Percentiles rank a stretch among this genome's conserved stretches.
Evolutionary conservation across 2,329 filamentous ascomycete genomes (phyloP).

Genomic region (Fusarium sacchari): DNA sequence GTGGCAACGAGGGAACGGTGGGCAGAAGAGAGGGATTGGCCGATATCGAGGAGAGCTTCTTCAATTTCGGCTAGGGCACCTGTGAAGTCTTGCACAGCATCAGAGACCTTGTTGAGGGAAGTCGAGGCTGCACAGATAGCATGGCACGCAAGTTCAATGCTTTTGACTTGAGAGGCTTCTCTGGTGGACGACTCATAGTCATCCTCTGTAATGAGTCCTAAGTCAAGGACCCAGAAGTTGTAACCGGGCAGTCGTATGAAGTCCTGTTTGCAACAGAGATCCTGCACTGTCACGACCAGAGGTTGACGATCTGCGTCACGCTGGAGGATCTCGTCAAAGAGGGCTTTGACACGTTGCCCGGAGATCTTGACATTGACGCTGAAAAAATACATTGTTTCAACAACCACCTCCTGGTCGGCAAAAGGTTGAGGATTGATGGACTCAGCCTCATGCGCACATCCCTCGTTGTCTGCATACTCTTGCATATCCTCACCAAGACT

Average conservation of each 20-base stretch:
- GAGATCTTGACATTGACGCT: not conserved
- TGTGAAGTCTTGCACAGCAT: not conserved
- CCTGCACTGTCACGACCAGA: not conserved
- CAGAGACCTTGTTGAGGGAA: not conserved
- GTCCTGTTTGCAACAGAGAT: not conserved
- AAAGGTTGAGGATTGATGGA: not conserved
- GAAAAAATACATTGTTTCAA: not conserved
- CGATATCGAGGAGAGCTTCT: not conserved
- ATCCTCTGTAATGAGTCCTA: not conserved
- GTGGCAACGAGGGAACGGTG: not conserved
- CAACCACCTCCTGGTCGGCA: not conserved
- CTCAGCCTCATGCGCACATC: not conserved
- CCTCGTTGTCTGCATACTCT: not conserved
- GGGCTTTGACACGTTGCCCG: accelerated
- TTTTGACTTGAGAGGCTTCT: not conserved
- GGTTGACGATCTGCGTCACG: not conserved
- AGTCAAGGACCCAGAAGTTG: not conserved
- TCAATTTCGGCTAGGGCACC: not conserved
- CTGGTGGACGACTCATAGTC: not conserved
- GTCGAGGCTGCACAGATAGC: not conserved
- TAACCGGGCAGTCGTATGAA: not conserved
- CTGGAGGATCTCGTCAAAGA: not conserved
- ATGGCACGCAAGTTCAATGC: not conserved
- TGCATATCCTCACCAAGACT: not conserved
- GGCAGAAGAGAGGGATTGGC: not conserved